phyloP scores from a whole-genome alignment of 805 yeast genomes.

The Soucietia sequanensis region DNA sequence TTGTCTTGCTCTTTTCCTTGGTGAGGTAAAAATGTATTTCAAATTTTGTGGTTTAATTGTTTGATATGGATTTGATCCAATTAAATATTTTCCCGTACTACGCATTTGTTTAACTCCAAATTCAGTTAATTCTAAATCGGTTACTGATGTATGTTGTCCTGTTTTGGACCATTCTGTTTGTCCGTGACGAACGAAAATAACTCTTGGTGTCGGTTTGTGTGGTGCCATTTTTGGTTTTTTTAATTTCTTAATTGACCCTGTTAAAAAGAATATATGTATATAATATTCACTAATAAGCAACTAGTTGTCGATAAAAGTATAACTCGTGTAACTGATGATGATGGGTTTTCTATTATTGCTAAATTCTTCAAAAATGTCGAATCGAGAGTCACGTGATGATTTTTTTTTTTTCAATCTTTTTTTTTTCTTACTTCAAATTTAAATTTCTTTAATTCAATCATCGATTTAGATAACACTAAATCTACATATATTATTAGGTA shows the following conservation, averaged over 20 bases:
- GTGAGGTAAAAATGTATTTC: slow-evolving; percentile 71
- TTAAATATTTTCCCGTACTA: slow-evolving; percentile 68
- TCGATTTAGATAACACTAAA: not conserved
- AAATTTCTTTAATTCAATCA: not conserved
- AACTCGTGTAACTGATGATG: no score
- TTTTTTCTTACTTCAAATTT: no score
- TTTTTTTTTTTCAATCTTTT: no score
- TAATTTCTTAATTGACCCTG: not conserved
- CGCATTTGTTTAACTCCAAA: slow-evolving; percentile 77
- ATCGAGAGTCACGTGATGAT: no score
- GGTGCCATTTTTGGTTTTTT: not conserved
- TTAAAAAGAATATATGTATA: no score
- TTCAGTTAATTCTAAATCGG: slow-evolving; percentile 76
- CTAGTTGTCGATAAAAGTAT: no score
- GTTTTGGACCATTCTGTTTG: slow-evolving; percentile 96
- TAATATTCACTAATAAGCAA: no score
- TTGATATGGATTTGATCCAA: slow-evolving; percentile 51
- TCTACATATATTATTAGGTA: no score
- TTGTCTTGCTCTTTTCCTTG: slow-evolving; percentile 74
- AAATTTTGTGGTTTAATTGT: slow-evolving; percentile 64
- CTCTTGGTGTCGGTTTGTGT: slow-evolving; percentile 54
- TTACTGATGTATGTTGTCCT: slow-evolving; percentile 86
- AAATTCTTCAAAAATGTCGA: no score
- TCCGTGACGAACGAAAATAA: slow-evolving; percentile 76
- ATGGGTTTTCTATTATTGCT: no score